Evolutionary conservation across 768 basidiomycete species (phyloP).

Genomic region (Agaricus sinodeliciosus): DNA sequence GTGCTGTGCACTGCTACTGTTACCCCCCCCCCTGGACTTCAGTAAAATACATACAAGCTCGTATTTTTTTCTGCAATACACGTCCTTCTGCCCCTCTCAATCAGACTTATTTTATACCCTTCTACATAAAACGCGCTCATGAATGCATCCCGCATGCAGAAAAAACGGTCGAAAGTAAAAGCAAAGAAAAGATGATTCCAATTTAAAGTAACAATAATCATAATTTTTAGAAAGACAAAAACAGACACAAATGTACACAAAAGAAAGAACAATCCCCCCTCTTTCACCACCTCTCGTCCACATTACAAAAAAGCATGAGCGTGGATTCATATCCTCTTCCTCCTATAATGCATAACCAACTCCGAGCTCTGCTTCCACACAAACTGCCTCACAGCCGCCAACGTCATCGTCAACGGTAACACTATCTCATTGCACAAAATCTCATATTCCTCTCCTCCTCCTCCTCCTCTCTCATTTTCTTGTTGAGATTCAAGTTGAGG

Average conservation of each 20-base stretch:
- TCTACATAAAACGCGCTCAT: too few species aligned
- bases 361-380: constrained; percentile 77
- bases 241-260: neutral
- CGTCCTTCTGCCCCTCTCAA: too few species aligned
- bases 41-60: too few species aligned
- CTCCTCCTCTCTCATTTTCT: neutral
- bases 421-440: constrained; percentile 83
- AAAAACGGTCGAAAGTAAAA: neutral
- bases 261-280: neutral
- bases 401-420: constrained; percentile 80
- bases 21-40: too few species aligned
- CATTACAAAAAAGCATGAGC: neutral
- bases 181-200: neutral
- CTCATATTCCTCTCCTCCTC: constrained; percentile 73
- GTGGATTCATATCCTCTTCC: constrained; percentile 20
- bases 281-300: neutral
- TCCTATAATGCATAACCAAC: constrained; percentile 71
- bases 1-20: too few species aligned
- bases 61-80: too few species aligned
- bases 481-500: too few species aligned
- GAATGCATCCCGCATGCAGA: too few species aligned
- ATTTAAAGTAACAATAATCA: too few species aligned
- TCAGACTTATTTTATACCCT: too few species aligned
- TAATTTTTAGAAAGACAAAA: too few species aligned
- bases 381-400: constrained; percentile 86